Conservation (phyloP, 495 filamentous ascomycete genomes). For the Daldinia decipiens region DNA sequence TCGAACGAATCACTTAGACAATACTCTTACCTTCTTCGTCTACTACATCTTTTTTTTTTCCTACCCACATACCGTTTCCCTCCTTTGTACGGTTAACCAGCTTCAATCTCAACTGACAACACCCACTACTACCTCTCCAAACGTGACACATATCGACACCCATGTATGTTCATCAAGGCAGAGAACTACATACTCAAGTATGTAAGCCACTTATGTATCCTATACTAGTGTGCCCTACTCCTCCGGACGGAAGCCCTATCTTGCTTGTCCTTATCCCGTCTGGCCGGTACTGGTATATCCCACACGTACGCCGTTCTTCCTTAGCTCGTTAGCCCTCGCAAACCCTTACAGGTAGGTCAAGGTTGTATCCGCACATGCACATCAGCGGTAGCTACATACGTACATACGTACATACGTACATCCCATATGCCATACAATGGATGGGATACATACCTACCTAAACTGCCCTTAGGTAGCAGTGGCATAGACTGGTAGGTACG, state of each 20-base stretch:
- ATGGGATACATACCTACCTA: constrained; percentile 19
- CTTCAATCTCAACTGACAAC: constrained; percentile 44
- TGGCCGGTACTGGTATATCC: constrained; percentile 33
- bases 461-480: constrained; percentile 31
- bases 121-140: constrained; percentile 20
- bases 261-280: constrained; percentile 29
- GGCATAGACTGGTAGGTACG: constrained; percentile 35
- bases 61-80: constrained; percentile 25
- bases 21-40: neutral
- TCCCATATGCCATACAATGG: constrained; percentile 13
- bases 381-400: constrained; percentile 42
- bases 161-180: constrained; percentile 14
- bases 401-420: constrained; percentile 39
- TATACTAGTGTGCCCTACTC: constrained; percentile 25
- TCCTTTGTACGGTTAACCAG: constrained; percentile 44
- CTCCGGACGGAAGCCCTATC: constrained; percentile 13
- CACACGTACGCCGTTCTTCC: constrained; percentile 33
- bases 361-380: constrained; percentile 48
- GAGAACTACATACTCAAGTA: constrained; percentile 18
- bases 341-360: constrained; percentile 20
- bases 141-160: constrained; percentile 22
- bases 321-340: constrained; percentile 30
- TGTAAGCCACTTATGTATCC: neutral
- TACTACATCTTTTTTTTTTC: constrained; percentile 3
- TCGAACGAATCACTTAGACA: constrained; percentile 24